Conservation (phyloP, 2,329 filamentous ascomycete genomes). For the Madurella fahalii region DNA sequence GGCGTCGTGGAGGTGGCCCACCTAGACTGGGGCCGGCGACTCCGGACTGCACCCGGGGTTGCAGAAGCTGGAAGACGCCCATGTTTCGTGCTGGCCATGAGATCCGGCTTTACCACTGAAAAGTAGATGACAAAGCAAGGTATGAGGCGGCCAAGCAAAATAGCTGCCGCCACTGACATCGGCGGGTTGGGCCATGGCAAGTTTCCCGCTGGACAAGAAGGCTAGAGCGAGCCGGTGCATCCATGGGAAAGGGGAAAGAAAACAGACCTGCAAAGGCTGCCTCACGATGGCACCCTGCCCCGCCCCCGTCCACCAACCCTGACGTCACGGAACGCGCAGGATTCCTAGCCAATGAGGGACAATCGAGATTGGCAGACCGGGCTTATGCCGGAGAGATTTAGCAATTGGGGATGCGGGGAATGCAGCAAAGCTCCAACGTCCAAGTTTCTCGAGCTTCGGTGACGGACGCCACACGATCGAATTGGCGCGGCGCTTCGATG, state of each 20-base stretch:
- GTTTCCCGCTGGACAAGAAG: background rate
- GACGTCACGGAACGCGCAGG: conserved; percentile 22
- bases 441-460: background rate
- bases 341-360: conserved; percentile 17
- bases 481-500: background rate
- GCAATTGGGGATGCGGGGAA: background rate
- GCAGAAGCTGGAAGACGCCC: background rate
- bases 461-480: too few species aligned
- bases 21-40: background rate
- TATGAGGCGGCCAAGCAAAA: conserved; percentile 5
- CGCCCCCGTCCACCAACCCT: background rate
- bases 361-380: conserved; percentile 2
- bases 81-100: background rate
- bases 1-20: background rate
- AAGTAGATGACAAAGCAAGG: background rate
- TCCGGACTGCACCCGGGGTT: background rate
- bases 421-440: background rate
- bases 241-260: background rate
- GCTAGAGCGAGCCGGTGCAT: background rate
- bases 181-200: background rate
- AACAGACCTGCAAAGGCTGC: too few species aligned
- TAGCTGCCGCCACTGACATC: conserved; percentile 10
- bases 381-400: conserved; percentile 19
- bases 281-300: background rate
- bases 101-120: background rate